phyloP scores from a whole-genome alignment of 306 rosid species.

The Arachis hypogaea region DNA sequence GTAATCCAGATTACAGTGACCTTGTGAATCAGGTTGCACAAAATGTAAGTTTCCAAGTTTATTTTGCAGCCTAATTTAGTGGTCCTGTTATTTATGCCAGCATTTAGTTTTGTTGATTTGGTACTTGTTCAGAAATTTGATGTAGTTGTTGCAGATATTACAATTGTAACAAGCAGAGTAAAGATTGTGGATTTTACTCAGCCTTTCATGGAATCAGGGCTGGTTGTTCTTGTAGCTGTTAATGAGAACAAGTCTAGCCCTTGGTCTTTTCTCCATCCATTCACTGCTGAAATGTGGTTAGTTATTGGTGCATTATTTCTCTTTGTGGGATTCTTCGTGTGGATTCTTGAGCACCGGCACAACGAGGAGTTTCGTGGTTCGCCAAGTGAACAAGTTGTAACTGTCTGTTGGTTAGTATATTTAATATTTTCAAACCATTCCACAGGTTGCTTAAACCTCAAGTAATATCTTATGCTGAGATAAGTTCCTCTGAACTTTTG shows the following conservation, averaged over 20 bases:
- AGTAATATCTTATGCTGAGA: conserved; percentile 33
- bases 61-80: conserved; percentile 1
- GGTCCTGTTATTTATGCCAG: background rate
- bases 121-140: conserved; percentile 65
- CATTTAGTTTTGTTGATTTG: conserved; percentile 29
- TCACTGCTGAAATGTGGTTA: conserved; percentile 81
- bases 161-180: conserved; percentile 84
- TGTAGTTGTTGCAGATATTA: conserved; percentile 93
- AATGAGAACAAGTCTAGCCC: conserved; percentile 70
- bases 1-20: conserved; percentile 59
- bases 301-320: conserved; percentile 77
- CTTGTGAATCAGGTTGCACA: conserved; percentile 62
- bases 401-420: conserved; percentile 76
- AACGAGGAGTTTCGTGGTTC: conserved; percentile 89
- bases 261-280: conserved; percentile 95
- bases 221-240: conserved; percentile 81
- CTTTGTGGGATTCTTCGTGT: conserved; percentile 83
- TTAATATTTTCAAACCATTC: background rate
- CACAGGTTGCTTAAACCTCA: conserved; percentile 15
- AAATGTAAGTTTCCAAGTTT: conserved; percentile 67
- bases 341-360: conserved; percentile 96
- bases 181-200: conserved; percentile 91
- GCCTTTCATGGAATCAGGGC: conserved; percentile 86
- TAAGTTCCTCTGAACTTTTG: conserved; percentile 43
- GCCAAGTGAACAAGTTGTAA: conserved; percentile 74